Percentiles rank a stretch among this genome's conserved stretches.
These are phyloP conservation scores for Exophiala xenobiotica DNA, from an alignment of 2,329 filamentous ascomycete genomes.

Conservation along the genomic window DNA sequence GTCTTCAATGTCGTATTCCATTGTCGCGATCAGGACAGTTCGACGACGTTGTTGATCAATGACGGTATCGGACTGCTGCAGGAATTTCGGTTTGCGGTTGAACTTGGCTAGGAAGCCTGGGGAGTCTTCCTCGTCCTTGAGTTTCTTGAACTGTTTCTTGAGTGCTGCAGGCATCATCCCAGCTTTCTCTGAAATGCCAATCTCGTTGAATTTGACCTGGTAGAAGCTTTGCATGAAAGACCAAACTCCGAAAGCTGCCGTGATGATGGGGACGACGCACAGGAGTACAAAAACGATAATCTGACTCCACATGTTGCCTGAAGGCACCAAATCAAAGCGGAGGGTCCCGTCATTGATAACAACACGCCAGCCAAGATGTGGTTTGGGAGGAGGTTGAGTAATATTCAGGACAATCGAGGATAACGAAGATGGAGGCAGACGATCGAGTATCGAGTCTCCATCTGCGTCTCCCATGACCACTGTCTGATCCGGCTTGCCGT, in stretches of 20 bases:
- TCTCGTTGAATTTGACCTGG: constrained; percentile 62
- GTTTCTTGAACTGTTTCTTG: constrained; percentile 37
- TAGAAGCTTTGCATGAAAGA: constrained; percentile 63
- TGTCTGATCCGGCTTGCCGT: constrained; percentile 61
- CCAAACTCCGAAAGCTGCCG: constrained; percentile 52
- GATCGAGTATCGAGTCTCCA: constrained; percentile 60
- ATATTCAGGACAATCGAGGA: constrained; percentile 59
- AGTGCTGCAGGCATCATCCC: constrained; percentile 40
- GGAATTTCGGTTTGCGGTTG: constrained; percentile 21
- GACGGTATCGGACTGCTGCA: constrained; percentile 53
- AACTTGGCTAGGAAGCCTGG: constrained; percentile 18
- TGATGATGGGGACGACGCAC: constrained; percentile 53
- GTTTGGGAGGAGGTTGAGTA: constrained; percentile 54
- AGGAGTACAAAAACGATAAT: constrained; percentile 57
- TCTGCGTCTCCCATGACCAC: constrained; percentile 63
- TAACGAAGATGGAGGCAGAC: constrained; percentile 60
- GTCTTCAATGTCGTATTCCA: constrained; percentile 71
- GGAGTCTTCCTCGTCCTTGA: constrained; percentile 20
- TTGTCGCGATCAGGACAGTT: constrained; percentile 67
- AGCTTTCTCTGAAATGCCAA: constrained; percentile 54
- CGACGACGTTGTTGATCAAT: constrained; percentile 50
- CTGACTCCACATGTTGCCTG: constrained; percentile 56
- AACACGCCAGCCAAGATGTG: constrained; percentile 57
- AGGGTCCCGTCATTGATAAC: constrained; percentile 56
- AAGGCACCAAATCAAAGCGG: constrained; percentile 53